Evolutionary conservation across 1,139 yeast species (phyloP).

Genomic region (Protomyces macrosporus): DNA sequence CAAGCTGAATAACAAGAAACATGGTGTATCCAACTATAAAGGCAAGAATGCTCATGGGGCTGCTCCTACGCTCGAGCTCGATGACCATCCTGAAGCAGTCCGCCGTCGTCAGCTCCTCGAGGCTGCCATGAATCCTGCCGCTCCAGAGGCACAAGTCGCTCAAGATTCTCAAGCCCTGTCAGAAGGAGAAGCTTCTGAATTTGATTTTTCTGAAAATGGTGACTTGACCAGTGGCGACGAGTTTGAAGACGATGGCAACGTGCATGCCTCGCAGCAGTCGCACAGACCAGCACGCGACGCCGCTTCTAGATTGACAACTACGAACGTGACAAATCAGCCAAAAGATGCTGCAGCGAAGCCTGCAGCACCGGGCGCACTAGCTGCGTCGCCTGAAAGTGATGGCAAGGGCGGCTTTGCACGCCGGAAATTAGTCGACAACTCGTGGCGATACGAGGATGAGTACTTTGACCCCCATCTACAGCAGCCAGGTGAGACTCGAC

Average conservation of each 20-base stretch:
- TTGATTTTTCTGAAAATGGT: background rate
- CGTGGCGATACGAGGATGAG: slow-evolving; percentile 20
- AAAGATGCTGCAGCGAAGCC: background rate
- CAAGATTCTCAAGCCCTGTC: background rate
- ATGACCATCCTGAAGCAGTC: background rate
- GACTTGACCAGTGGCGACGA: background rate
- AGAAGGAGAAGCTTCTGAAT: background rate
- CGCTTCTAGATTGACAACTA: background rate
- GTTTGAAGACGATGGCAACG: background rate
- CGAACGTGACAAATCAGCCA: background rate
- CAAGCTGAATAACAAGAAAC: slow-evolving; percentile 1
- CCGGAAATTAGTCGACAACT: slow-evolving; percentile 19
- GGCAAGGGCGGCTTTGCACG: slow-evolving; percentile 7
- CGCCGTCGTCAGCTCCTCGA: background rate
- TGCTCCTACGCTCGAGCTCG: background rate
- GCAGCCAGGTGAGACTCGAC: background rate
- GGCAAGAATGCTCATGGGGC: background rate
- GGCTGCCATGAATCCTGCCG: background rate
- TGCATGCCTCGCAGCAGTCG: no score
- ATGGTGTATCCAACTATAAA: background rate
- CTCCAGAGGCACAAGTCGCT: background rate
- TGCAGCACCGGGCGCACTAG: background rate
- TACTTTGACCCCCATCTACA: slow-evolving; percentile 13
- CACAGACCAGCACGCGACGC: background rate
- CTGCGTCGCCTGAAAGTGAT: background rate